These are phyloP conservation scores for Drosera capensis DNA, from an alignment of 148 eudicot species.

Conservation along the genomic window DNA sequence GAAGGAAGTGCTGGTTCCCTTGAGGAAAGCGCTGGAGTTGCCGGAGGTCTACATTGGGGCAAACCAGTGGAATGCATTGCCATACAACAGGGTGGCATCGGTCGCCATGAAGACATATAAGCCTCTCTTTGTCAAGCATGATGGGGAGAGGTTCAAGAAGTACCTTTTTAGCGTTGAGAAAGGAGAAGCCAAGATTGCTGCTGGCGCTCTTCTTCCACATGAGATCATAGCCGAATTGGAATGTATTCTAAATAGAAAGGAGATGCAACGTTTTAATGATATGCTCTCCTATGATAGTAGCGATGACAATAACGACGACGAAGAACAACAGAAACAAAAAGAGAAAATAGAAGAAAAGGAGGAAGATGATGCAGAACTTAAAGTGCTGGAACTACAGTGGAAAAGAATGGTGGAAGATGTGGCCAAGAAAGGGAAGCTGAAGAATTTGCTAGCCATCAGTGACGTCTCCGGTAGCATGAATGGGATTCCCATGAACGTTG, in stretches of 20 bases:
- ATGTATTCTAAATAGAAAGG: no score
- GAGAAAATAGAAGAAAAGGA: slow-evolving; percentile 17
- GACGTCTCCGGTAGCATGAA: slow-evolving; percentile 12
- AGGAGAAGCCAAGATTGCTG: slow-evolving; percentile 10
- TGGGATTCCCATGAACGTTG: slow-evolving; percentile 13
- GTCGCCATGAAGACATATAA: slow-evolving; percentile 17
- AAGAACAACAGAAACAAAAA: slow-evolving; percentile 8
- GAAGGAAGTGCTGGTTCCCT: slow-evolving; percentile 15
- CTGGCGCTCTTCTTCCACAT: slow-evolving; percentile 13
- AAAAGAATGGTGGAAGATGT: slow-evolving; percentile 17
- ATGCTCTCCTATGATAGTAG: no score
- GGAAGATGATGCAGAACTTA: no score
- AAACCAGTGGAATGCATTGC: slow-evolving; percentile 9
- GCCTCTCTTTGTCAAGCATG: slow-evolving; percentile 11
- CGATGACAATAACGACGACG: slow-evolving; percentile 5
- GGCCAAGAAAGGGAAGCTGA: slow-evolving; percentile 10
- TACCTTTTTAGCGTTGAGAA: slow-evolving; percentile 5
- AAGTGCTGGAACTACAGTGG: slow-evolving; percentile 18
- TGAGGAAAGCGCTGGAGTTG: slow-evolving; percentile 10
- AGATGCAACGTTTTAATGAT: no score
- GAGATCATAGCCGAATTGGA: slow-evolving; percentile 9
- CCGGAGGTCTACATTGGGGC: slow-evolving; percentile 17
- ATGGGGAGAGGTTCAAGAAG: slow-evolving; percentile 8
- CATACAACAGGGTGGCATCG: slow-evolving; percentile 16
- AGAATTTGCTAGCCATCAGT: slow-evolving; percentile 11